Evolutionary conservation across 257 asterid species (phyloP).

Genomic region (Solanum ahanhuiri): DNA sequence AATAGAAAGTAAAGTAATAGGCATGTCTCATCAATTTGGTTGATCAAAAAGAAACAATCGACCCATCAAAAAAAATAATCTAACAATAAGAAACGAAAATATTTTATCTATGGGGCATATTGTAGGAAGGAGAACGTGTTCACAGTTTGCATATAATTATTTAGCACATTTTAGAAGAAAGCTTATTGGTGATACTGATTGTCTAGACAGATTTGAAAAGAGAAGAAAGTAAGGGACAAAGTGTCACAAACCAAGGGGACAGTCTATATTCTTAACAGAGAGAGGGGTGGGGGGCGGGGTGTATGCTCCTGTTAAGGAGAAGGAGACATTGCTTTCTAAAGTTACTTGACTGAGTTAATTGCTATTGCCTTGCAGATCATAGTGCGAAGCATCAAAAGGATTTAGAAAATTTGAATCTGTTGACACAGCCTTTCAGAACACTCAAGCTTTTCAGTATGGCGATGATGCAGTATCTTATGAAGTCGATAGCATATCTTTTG

Average conservation of each 20-base stretch:
- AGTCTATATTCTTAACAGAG: background rate
- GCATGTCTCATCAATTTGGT: background rate
- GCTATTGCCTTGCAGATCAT: conserved; percentile 37
- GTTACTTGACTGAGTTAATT: conserved; percentile 3
- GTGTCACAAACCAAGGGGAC: background rate
- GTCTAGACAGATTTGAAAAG: background rate
- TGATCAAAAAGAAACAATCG: background rate
- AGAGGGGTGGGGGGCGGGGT: background rate
- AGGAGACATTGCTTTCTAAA: background rate
- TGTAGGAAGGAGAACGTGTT: background rate
- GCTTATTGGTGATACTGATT: background rate
- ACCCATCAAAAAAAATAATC: background rate
- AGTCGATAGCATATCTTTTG: conserved; percentile 47
- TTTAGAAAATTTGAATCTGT: conserved; percentile 48
- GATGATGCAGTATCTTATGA: conserved; percentile 35
- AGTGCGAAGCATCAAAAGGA: conserved; percentile 50
- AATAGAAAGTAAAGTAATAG: background rate
- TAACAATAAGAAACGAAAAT: background rate
- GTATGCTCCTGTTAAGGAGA: background rate
- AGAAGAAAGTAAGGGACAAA: background rate
- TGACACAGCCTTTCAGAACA: conserved; percentile 63
- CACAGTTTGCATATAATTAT: background rate
- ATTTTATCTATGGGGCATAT: background rate
- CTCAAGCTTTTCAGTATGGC: conserved; percentile 54
- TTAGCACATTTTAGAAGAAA: background rate